Evolutionary conservation across 768 basidiomycete species (phyloP).

Genomic region (Macrolepiota albuminosa): DNA sequence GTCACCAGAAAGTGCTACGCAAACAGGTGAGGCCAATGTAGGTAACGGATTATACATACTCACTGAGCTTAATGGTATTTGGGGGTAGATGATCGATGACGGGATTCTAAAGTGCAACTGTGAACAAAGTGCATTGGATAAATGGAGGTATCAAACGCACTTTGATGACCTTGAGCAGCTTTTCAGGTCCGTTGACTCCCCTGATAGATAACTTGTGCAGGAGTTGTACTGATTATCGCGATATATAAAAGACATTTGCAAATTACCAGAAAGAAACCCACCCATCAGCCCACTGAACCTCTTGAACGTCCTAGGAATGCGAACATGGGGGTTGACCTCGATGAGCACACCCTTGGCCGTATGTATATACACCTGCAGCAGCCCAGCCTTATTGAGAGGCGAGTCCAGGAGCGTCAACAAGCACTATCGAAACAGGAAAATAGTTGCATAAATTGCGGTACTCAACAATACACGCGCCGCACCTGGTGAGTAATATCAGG

Average conservation of each 20-base stretch:
- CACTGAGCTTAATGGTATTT: conserved; percentile 94
- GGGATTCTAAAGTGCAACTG: conserved; percentile 62
- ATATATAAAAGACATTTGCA: conserved; percentile 4
- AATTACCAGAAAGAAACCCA: conserved; percentile 28
- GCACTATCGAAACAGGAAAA: conserved; percentile 49
- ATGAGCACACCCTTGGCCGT: conserved; percentile 95
- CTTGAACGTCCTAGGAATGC: conserved; percentile 98
- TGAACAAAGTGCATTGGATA: background rate
- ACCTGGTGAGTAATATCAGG: conserved; percentile 99
- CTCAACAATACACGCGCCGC: conserved; percentile 15
- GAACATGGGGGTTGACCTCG: conserved; percentile 96
- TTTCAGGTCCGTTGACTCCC: conserved; percentile 95
- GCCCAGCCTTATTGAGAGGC: conserved; percentile 94
- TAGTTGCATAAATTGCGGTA: background rate
- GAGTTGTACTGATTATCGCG: conserved; percentile 72
- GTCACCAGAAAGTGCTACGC: conserved; percentile 84
- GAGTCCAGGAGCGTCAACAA: conserved; percentile 95
- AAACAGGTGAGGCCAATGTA: conserved; percentile 1
- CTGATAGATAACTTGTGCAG: conserved; percentile 94
- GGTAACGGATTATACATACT: conserved; percentile 24
- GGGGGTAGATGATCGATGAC: conserved; percentile 90
- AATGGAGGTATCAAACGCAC: conserved; percentile 32
- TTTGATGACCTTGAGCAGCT: conserved; percentile 95
- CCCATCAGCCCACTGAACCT: conserved; percentile 99
- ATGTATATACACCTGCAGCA: conserved; percentile 97